Conservation (phyloP, 225 moss, liverwort and hornwort species). For the Pseudisothecium myosuroides region DNA sequence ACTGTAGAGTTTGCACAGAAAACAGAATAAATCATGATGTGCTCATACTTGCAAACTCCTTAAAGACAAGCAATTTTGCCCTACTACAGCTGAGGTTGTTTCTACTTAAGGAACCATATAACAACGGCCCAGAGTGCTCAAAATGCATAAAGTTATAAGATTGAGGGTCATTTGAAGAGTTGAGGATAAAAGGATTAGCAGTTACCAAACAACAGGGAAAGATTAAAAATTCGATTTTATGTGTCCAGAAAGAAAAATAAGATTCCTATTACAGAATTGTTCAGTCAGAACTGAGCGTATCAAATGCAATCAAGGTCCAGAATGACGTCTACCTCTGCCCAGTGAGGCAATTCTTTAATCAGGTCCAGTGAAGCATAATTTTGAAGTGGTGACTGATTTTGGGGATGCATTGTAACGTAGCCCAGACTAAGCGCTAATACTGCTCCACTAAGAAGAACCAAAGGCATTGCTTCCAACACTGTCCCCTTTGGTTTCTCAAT, state of each 20-base stretch:
- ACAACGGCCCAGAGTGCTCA: neutral
- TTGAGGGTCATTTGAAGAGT: neutral
- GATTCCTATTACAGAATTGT: neutral
- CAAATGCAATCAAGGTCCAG: neutral
- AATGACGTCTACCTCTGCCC: conserved; percentile 36
- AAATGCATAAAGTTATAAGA: neutral
- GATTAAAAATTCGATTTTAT: neutral
- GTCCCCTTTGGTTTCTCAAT: conserved; percentile 34
- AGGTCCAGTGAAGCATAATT: conserved; percentile 22
- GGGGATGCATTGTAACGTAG: conserved; percentile 38
- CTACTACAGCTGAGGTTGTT: neutral
- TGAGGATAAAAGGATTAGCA: neutral
- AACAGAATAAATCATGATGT: neutral
- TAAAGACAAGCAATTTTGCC: neutral
- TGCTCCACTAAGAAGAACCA: conserved; percentile 57
- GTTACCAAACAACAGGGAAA: neutral
- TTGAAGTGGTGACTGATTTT: conserved; percentile 7
- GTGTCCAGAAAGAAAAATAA: neutral
- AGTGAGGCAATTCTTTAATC: conserved; percentile 32
- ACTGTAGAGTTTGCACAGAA: conserved; percentile 35
- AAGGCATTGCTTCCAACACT: conserved; percentile 43
- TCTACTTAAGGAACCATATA: neutral
- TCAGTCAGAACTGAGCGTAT: neutral
- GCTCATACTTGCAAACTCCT: neutral
- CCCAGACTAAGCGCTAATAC: conserved; percentile 66